A percentile compares a stretch with the other conserved stretches of the same genome.
phyloP scores from a whole-genome alignment of 2,329 filamentous ascomycete genomes.

The Aschersonia sp. region DNA sequence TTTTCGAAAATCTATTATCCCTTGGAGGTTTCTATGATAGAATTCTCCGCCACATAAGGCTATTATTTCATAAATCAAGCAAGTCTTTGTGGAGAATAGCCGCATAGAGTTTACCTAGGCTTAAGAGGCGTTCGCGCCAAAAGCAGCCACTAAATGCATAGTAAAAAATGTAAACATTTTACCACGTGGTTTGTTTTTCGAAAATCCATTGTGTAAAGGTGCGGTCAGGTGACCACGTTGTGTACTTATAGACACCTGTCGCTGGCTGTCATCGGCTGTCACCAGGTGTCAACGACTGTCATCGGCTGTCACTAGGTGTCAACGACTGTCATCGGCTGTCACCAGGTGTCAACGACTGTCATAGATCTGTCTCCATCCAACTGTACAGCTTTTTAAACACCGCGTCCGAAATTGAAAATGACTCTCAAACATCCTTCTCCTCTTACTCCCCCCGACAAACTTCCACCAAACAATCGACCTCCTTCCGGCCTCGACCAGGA shows the following conservation, averaged over 20 bases:
- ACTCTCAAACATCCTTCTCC: background rate
- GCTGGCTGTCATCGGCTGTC: no score
- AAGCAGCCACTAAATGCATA: constrained; percentile 38
- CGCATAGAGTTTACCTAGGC: constrained; percentile 26
- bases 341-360: no score
- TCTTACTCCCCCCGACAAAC: background rate
- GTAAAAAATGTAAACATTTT: constrained; percentile 11
- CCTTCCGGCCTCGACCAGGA: background rate
- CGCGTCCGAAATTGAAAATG: no score
- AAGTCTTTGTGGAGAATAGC: constrained; percentile 3
- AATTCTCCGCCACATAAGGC: constrained; percentile 7
- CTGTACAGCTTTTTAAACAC: no score
- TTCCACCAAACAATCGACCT: background rate
- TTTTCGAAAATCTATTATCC: constrained; percentile 10
- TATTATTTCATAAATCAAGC: background rate
- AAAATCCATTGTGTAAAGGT: no score
- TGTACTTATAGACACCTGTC: no score
- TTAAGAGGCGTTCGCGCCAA: constrained; percentile 28
- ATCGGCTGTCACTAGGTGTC: no score
- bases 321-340: no score
- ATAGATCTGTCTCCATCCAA: no score
- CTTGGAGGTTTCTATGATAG: constrained; percentile 25
- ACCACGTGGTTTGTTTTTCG: no score
- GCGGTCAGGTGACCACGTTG: no score
- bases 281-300: no score